Percentiles rank a stretch among this genome's conserved stretches.
Evolutionary conservation across 1,284 basidiomycete species (phyloP).

Genomic region (Athelia psychrophila): DNA sequence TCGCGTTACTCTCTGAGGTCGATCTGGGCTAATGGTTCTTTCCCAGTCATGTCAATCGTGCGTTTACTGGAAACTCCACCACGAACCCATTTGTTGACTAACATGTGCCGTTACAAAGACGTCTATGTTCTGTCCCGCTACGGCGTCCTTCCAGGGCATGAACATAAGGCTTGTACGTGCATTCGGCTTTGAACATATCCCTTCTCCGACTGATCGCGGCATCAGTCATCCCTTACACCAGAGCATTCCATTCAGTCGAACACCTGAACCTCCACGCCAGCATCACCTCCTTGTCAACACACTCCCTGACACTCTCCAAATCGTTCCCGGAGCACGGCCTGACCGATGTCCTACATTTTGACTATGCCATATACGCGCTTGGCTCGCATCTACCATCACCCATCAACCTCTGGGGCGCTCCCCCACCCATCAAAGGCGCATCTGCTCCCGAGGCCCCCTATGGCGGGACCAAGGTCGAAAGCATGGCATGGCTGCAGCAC

Average conservation of each 20-base stretch:
- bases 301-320: slow-evolving; percentile 31
- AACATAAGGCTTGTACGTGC: slow-evolving; percentile 45
- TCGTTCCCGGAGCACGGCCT: slow-evolving; percentile 13
- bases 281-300: slow-evolving; percentile 29
- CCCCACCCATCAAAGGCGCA: background rate
- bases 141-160: slow-evolving; percentile 42
- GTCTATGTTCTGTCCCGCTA: slow-evolving; percentile 45
- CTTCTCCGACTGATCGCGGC: background rate
- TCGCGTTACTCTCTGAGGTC: background rate
- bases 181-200: background rate
- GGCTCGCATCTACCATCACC: slow-evolving; percentile 34
- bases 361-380: slow-evolving; percentile 33
- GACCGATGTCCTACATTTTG: slow-evolving; percentile 26
- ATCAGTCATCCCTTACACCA: slow-evolving; percentile 44
- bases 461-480: slow-evolving; percentile 45
- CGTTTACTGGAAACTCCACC: slow-evolving; percentile 4
- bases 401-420: slow-evolving; percentile 29
- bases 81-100: background rate
- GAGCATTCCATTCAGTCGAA: slow-evolving; percentile 28
- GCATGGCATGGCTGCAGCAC: slow-evolving; percentile 43
- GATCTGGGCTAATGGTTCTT: background rate
- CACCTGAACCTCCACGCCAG: slow-evolving; percentile 36
- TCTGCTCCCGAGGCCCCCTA: slow-evolving; percentile 25
- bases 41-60: slow-evolving; percentile 15
- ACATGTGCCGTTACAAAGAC: slow-evolving; percentile 16